Percentiles rank a stretch among this genome's conserved stretches.
Evolutionary conservation across 1,284 basidiomycete species (phyloP).

Genomic region (Sanghuangporus weigelae): DNA sequence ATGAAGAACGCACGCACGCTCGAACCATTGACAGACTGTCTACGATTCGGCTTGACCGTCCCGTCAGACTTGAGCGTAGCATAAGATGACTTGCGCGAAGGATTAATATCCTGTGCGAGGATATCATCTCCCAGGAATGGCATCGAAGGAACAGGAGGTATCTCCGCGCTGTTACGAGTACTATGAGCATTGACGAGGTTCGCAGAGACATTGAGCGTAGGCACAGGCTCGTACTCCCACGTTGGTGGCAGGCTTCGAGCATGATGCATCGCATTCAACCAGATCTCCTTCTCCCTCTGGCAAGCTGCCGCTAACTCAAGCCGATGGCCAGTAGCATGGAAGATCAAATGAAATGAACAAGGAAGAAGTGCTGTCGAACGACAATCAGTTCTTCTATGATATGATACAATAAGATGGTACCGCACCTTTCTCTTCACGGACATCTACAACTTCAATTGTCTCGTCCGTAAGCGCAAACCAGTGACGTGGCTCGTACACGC

Average conservation of each 20-base stretch:
- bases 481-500: slow-evolving; percentile 78
- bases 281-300: slow-evolving; percentile 75
- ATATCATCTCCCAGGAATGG: slow-evolving; percentile 1
- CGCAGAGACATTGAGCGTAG: slow-evolving; percentile 40
- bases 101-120: neutral
- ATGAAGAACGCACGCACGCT: slow-evolving; percentile 13
- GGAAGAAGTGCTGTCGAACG: slow-evolving; percentile 59
- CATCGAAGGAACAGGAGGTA: slow-evolving; percentile 11
- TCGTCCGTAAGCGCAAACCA: slow-evolving; percentile 72
- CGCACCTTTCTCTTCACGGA: slow-evolving; percentile 63
- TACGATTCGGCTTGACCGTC: slow-evolving; percentile 8
- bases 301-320: slow-evolving; percentile 67
- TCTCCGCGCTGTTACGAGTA: neutral
- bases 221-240: slow-evolving; percentile 56
- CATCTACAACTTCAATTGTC: slow-evolving; percentile 62
- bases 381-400: slow-evolving; percentile 15
- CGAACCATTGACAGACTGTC: slow-evolving; percentile 14
- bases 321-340: slow-evolving; percentile 49
- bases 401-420: slow-evolving; percentile 1
- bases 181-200: neutral
- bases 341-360: slow-evolving; percentile 72
- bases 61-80: slow-evolving; percentile 9
- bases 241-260: slow-evolving; percentile 32
- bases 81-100: slow-evolving; percentile 3
- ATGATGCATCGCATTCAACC: slow-evolving; percentile 65